Base-by-base conservation (phyloP, 2,329 filamentous ascomycete genomes). In the Trichophaea hybrida region DNA sequence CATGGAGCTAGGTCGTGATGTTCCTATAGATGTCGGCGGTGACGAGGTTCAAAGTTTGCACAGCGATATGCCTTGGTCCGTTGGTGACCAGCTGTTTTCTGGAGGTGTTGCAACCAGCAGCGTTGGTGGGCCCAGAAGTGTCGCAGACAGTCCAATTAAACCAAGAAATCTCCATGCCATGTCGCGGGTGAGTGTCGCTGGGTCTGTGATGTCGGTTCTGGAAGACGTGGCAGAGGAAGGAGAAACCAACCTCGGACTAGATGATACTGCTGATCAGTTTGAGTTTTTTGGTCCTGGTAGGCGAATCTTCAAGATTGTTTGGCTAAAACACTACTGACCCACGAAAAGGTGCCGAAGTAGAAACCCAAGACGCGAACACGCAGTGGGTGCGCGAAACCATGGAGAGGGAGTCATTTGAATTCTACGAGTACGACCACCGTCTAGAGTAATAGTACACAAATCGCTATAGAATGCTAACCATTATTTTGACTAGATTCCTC, bases 321-420 rank as follows among this genome's bases (percentile, higher is more conserved):
- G 7, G 51, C n/a, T 48, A 49, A 24, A 35, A 6, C 15, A 17
- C 12, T 31, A 55, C 8, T n/a, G 31, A 50, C 50, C 5, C 24
- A 24, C 24, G 24, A 24, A 24, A 24, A 24, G 24, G 2, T 48
- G 32, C 24, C 31, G 12, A 49, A 46, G 35, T 15, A 56, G 34
- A 60, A 24, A 60, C 57, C 8, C 61, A 57, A 5, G 56, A 2
- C 24, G 24, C 24, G 24, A 24, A 67, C 46, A 62, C 64, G 12
- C 60, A 64, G 56, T 63, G 56, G 61, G 55, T 67, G 17, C 57
- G 55, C 1, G 65, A 59, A 49, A 60, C 59, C 2, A 49, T 67
- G 34, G 66, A 68, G 48, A 52, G 59, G 34, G 64, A 68, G 57
- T 64, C 59, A 5, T 46, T 56, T 1, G 64, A 62, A 44, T 68